Evolutionary conservation across 202 grass and related monocot species (phyloP).

Genomic region (Alloteropsis angusta): DNA sequence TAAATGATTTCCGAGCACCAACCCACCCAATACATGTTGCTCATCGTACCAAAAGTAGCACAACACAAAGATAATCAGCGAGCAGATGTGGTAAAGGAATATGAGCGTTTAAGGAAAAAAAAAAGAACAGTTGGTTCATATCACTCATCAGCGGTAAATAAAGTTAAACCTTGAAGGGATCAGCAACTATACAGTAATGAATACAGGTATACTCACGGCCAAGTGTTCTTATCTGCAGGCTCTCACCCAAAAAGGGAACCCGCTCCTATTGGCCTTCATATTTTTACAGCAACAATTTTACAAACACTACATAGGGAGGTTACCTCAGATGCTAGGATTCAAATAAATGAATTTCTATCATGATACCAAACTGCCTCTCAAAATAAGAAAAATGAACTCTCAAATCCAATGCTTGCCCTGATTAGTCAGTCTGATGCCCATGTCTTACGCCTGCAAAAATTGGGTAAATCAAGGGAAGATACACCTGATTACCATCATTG

Average conservation of each 20-base stretch:
- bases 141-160: background rate
- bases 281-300: constrained; percentile 31
- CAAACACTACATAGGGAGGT: constrained; percentile 10
- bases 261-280: background rate
- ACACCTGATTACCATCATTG: constrained; percentile 5
- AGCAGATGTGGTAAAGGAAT: too few relatives aligned
- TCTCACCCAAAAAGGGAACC: background rate
- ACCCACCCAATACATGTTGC: background rate
- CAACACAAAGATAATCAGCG: too few relatives aligned
- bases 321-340: background rate
- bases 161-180: background rate
- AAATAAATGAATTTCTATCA: constrained; percentile 28
- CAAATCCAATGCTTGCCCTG: background rate
- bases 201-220: constrained; percentile 23
- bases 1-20: too few relatives aligned
- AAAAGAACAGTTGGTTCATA: background rate
- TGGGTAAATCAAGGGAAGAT: background rate
- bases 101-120: background rate
- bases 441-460: background rate
- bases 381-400: constrained; percentile 10
- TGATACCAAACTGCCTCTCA: background rate
- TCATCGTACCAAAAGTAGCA: background rate
- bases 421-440: background rate
- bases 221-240: constrained; percentile 13
- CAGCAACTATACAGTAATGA: constrained; percentile 36